Conservation (phyloP, 768 basidiomycete species). For the Suillus luteus region DNA sequence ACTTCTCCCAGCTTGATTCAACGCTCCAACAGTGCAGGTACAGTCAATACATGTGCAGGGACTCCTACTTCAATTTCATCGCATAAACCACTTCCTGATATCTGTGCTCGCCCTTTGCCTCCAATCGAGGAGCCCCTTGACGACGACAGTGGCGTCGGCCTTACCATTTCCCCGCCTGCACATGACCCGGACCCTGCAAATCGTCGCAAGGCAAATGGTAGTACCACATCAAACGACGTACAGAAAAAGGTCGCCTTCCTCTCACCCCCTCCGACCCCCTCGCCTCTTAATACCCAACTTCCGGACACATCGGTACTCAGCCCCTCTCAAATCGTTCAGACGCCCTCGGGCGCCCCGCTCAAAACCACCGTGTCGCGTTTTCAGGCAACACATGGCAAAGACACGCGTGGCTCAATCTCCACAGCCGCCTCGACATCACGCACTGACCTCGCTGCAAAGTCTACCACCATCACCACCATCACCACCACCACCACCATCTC, state of each 20-base stretch:
- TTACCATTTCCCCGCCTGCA: constrained; percentile 27
- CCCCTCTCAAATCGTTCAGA: constrained; percentile 29
- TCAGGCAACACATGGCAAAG: constrained; percentile 71
- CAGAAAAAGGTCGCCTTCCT: constrained; percentile 89
- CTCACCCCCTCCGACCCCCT: constrained; percentile 75
- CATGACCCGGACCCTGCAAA: constrained; percentile 28
- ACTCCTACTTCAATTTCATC: constrained; percentile 51
- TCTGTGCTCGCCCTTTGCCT: constrained; percentile 51
- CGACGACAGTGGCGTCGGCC: constrained; percentile 38
- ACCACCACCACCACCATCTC: constrained; percentile 53
- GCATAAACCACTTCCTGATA: constrained; percentile 74
- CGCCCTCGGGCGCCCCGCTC: constrained; percentile 33
- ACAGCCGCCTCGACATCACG: constrained; percentile 63
- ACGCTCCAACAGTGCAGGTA: constrained; percentile 31
- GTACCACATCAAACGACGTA: constrained; percentile 44
- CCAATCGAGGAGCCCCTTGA: constrained; percentile 46
- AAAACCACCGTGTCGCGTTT: constrained; percentile 80
- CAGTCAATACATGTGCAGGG: constrained; percentile 35
- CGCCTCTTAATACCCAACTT: constrained; percentile 45
- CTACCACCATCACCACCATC: constrained; percentile 46
- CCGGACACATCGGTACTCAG: constrained; percentile 45
- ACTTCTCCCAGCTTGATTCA: constrained; percentile 21
- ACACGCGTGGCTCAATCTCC: constrained; percentile 64
- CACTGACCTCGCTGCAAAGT: constrained; percentile 56
- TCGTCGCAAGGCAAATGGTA: constrained; percentile 43